Base-by-base conservation (phyloP, 176 grass and related monocot species). In the Thalia dealbata region DNA sequence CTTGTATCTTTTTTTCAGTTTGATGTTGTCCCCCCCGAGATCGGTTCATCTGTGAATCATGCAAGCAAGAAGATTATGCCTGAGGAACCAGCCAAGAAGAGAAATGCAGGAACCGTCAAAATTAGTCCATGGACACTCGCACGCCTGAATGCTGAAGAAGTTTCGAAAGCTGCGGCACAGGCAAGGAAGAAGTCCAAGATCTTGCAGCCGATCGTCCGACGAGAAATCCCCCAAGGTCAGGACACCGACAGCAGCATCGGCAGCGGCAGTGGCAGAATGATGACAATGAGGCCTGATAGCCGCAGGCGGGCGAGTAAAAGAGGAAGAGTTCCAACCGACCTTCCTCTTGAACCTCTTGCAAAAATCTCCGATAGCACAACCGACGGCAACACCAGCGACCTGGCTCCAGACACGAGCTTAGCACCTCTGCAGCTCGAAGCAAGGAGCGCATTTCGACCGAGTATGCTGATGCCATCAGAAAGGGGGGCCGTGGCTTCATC, bases 121-220 rank as follows among this genome's bases (percentile, higher is more conserved):
- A 99, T 93, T 55, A 99, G 85, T 61, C 90, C 95, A 73, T 99
- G 95, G 95, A 90, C 95, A 48, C 46, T 99, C 73, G 95, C 95
- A 62, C 95, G 95, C 30, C 83, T 99, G 48, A 99, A 99, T 44
- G 90, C 95, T 1, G 95, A 99, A 75, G 95, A 99, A 84, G 95
- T 99, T 70, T 99, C 90, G 26, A 99, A 88, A 85, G 90, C 88
- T 81, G 95, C 90, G 14, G 85, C 85, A 0, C 78, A 91, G 48
- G 90, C 95, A 30, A 82, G 80, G 69, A 99, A 93, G 81, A 99
- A 90, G 82, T 99, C 95, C 76, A 88, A 82, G 62, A 82, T 93
- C 63, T 83, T 99, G 62, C 91, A 93, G 65, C 95, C 90, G 76
- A 69, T 88, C 12, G 22, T 25, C 59, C 84, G 78, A 69, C 79